phyloP scores from a whole-genome alignment of 129 eudicot genomes.

The Helianthus annuus region DNA sequence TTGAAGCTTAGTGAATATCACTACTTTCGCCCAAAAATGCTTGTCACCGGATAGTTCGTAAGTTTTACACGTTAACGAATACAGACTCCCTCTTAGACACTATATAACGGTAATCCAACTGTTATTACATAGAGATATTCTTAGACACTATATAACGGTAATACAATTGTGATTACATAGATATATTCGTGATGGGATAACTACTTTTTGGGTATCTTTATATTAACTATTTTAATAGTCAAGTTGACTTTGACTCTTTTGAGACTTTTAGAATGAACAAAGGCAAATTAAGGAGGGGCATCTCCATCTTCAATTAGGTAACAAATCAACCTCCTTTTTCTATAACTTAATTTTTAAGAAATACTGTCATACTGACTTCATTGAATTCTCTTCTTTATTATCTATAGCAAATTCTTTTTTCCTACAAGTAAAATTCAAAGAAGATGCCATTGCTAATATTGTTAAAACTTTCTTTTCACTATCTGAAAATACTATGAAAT shows the following conservation, averaged over 20 bases:
- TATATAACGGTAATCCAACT: background rate
- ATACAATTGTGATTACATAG: background rate
- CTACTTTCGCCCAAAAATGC: no score
- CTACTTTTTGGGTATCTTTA: background rate
- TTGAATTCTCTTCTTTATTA: background rate
- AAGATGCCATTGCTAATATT: background rate
- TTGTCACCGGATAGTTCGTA: no score
- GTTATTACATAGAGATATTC: background rate
- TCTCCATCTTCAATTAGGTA: conserved; percentile 29
- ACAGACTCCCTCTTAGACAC: no score
- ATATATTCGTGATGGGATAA: background rate
- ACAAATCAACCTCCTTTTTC: conserved; percentile 24
- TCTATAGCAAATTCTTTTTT: background rate
- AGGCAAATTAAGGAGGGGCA: conserved; percentile 18
- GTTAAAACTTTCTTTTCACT: background rate
- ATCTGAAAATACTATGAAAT: background rate
- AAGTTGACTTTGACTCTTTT: conserved; percentile 10
- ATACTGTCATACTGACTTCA: background rate
- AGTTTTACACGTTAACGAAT: no score
- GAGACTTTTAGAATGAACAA: background rate
- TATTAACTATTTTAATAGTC: conserved; percentile 1
- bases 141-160: background rate
- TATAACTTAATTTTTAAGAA: conserved; percentile 19
- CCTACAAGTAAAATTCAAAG: background rate
- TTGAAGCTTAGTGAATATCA: no score